A percentile compares a stretch with the other conserved stretches of the same genome.
phyloP scores from a whole-genome alignment of 2,329 filamentous ascomycete genomes.

The Penicillium sp. region DNA sequence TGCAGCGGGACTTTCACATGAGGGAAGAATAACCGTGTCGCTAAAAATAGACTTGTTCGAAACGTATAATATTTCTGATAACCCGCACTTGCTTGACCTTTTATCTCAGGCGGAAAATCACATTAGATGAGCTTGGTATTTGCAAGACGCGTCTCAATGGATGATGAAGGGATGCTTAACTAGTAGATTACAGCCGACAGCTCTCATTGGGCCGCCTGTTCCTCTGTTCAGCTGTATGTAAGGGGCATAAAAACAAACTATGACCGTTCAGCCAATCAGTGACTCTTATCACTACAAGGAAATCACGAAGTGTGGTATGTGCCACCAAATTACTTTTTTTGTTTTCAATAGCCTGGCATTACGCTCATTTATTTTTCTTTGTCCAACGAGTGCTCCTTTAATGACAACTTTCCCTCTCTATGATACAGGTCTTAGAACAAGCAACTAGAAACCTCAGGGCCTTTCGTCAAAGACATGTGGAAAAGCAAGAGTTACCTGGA shows the following conservation, averaged over 20 bases:
- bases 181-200: too few species aligned
- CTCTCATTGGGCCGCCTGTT: too few species aligned
- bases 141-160: too few species aligned
- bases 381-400: not conserved
- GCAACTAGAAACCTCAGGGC: not conserved
- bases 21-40: too few species aligned
- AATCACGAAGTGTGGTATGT: not conserved
- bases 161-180: too few species aligned
- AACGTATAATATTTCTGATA: too few species aligned
- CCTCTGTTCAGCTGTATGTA: not conserved
- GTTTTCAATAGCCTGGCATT: not conserved
- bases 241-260: not conserved
- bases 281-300: not conserved
- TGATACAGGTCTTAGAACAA: not conserved
- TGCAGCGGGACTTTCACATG: too few species aligned
- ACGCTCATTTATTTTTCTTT: not conserved
- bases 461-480: constrained; percentile 1
- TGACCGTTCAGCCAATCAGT: not conserved
- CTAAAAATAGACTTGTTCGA: too few species aligned
- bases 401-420: not conserved
- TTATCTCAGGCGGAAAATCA: too few species aligned
- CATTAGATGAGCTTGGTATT: too few species aligned
- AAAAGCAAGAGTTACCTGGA: constrained; percentile 7
- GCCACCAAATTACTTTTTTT: not conserved
- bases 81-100: too few species aligned